Evolutionary conservation across 106 monocot genomes (phyloP), one percentile per base, ranked within the genome.

Genomic region (Ottelia alismoides): DNA sequence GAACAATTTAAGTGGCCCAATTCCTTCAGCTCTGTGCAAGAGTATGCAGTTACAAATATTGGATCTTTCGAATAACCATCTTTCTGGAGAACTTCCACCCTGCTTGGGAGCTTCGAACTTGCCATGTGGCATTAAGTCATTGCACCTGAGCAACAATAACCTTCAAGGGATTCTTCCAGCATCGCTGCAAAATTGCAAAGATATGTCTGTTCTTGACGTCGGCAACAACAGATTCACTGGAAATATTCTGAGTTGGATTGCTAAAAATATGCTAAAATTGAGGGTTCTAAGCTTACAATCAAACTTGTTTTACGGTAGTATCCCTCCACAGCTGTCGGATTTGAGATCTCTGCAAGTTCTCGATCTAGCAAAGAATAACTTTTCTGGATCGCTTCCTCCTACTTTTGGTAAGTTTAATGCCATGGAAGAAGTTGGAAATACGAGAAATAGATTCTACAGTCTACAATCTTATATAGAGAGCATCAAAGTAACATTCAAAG

Each of bases 351-450:
- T 76, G 46, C 71, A 62, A 27, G 30, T 63, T 1, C n/a, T 72
- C 14, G 77, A 72, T 30, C 47, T 77, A 11, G 43, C 72, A 14
- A 19, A 63, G 3, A 77, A 72, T 44, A 53, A 58, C 12, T 11
- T 77, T 1, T 53, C 63, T 19, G 72, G 72, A 27, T 1, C n/a
- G 17, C 58, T 72, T 19, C 77, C 77, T n/a, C n/a, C n/a, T n/a
- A n/a, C n/a, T n/a, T n/a, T n/a, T n/a, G n/a, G n/a, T n/a, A n/a
- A n/a, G n/a, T n/a, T n/a, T n/a, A n/a, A n/a, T n/a, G n/a, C n/a
- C n/a, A n/a, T n/a, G n/a, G n/a, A n/a, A n/a, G n/a, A n/a, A n/a
- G n/a, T n/a, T n/a, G n/a, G n/a, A n/a, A n/a, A n/a, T n/a, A n/a
- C n/a, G n/a, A n/a, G n/a, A n/a, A n/a, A n/a, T n/a, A n/a, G n/a